These are phyloP conservation scores for Teratosphaeria nubilosa DNA, from an alignment of 2,329 filamentous ascomycete genomes.

Conservation along the genomic window DNA sequence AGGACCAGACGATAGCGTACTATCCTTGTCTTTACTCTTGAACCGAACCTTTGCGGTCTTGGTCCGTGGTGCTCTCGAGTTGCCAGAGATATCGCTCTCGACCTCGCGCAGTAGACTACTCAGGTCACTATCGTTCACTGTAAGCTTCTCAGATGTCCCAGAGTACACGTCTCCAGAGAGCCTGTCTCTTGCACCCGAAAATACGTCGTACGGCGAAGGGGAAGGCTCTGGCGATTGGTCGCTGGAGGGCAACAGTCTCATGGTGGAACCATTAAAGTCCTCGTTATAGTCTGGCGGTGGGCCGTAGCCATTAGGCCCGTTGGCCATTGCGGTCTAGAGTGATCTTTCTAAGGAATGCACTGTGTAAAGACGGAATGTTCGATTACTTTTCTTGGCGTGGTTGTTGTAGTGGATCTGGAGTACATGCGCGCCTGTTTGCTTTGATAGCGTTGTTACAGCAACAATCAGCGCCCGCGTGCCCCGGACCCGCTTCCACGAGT, in stretches of 20 bases:
- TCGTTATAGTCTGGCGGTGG: constrained; percentile 34
- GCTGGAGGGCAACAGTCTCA: constrained; percentile 40
- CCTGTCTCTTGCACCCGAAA: constrained; percentile 18
- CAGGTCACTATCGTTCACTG: constrained; percentile 23
- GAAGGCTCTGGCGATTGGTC: constrained; percentile 27
- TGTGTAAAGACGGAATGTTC: not conserved
- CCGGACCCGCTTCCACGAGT: too few species aligned
- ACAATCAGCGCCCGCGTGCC: not conserved
- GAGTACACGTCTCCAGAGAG: constrained; percentile 7
- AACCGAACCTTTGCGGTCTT: constrained; percentile 24
- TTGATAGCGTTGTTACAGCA: not conserved
- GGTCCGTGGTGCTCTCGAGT: constrained; percentile 13
- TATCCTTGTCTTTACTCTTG: constrained; percentile 19
- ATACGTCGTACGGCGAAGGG: constrained; percentile 25
- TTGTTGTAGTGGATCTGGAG: not conserved
- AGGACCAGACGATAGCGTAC: constrained; percentile 23
- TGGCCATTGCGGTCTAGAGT: not conserved
- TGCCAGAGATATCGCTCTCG: constrained; percentile 19
- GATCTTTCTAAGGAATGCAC: not conserved
- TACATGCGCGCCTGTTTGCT: not conserved
- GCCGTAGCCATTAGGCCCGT: constrained; percentile 16
- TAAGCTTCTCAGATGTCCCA: constrained; percentile 3
- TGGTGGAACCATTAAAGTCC: constrained; percentile 33
- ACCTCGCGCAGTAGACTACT: constrained; percentile 36
- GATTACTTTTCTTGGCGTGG: not conserved